Base-by-base conservation (phyloP, 441 rosid species). In the Omphalea diandra region DNA sequence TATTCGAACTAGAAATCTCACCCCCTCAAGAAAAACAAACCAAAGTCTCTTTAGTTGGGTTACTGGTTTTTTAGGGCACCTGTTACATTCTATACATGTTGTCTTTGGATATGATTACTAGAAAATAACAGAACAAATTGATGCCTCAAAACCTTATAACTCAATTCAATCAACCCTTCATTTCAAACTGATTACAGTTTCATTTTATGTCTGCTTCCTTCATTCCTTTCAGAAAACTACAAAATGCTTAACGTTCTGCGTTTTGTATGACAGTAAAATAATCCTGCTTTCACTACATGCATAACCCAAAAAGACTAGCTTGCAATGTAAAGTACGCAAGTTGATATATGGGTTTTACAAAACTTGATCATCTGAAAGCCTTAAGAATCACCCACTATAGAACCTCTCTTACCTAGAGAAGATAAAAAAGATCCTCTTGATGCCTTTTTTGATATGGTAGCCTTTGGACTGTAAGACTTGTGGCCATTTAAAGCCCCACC, bases 361-460 rank as follows among this genome's bases (percentile, higher is more conserved):
- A n/a, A n/a, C n/a, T n/a, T n/a, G n/a, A n/a, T n/a, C n/a, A n/a
- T n/a, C n/a, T n/a, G n/a, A n/a, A n/a, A n/a, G n/a, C n/a, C n/a
- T n/a, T n/a, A 56, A 47, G 20, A 38, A n/a, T 43, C 53, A 33
- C 24, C 59, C 52, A 54, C 43, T n/a, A 64, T 33, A 46, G 52
- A 31, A 29, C 36, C 35, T 75, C 60, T 77, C 68, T 71, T 79
- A 61, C 76, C 72, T 11, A 56, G 15, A 70, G 88, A 84, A 72
- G 83, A 85, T 41, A 68, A 36, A 67, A 77, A 77, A 5, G 85
- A 77, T 41, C 76, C 79, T 72, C 81, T 83, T 31, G 80, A 71
- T 54, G 56, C 63, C 75, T 77, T 88, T 80, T 90, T 90, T 17
- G 84, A 78, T 60, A 85, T 86, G 7, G 78, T 73, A 44, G 91